Evolutionary conservation across 805 yeast genomes (phyloP), one percentile per base, ranked within the genome.

Genomic region (Starmerella floricola): DNA sequence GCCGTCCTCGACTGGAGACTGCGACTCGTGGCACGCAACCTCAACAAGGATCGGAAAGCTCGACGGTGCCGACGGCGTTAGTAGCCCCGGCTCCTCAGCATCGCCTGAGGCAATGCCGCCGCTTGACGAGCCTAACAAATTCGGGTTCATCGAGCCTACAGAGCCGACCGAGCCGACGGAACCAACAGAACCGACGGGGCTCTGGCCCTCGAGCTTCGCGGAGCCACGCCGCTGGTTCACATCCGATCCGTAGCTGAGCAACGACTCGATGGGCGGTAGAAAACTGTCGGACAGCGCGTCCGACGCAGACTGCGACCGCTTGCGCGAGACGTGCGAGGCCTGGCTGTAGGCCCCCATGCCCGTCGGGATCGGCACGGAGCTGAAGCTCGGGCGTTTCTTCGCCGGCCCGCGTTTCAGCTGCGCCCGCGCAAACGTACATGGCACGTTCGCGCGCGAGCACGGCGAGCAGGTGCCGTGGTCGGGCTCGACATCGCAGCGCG

Each of bases 381-480:
- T 34, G 32, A 31, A 46, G 37, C 50, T 42, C 26, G 46, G 39
- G n/a, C 47, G 47, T 21, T 78, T 75, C 51, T 73, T 74, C 1
- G 76, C 65, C 3, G 81, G 81, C 1, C 81, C 81, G 41, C 81
- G 62, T 49, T 76, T 75, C 55, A 75, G 61, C 21, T 79, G 81
- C 20, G 71, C 61, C 27, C 80, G 63, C 19, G 72, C 65, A 51
- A 74, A 75, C 8, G 74, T 63, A 59, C 81, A 75, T 21, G 58
- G 59, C 23, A 71, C 76, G 49, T 67, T 67, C 34, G 68, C 64
- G 40, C 74, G 69, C 17, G 60, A 54, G 58, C 81, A 75, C 42
- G 73, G 71, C 24, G 70, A 62, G 58, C 81, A 75, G 13, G 56
- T 49, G 4, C 50, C 47, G 12, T 26, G 37, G 16, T 48, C 53